phyloP scores from a whole-genome alignment of 1,139 yeast genomes.

The Suhomyces bribrorum region DNA sequence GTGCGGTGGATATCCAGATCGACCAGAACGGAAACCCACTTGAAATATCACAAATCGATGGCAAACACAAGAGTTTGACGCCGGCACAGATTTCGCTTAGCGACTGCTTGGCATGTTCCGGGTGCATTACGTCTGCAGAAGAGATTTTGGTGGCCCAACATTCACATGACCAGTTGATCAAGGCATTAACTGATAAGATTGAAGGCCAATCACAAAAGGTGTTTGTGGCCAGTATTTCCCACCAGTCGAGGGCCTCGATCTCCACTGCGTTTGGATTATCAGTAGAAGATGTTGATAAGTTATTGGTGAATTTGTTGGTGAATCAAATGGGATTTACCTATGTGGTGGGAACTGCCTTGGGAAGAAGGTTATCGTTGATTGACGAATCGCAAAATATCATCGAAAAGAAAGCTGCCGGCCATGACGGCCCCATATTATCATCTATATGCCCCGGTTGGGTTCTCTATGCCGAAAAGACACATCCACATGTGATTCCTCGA shows the following conservation, averaged over 20 bases:
- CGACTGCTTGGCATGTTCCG: conserved; percentile 96
- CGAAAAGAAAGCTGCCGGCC: conserved; percentile 20
- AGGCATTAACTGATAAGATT: conserved; percentile 46
- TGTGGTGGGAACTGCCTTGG: conserved; percentile 83
- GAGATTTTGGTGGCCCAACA: conserved; percentile 90
- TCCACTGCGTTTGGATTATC: conserved; percentile 65
- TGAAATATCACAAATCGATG: conserved; percentile 66
- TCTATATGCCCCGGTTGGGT: conserved; percentile 97
- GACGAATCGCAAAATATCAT: conserved; percentile 57
- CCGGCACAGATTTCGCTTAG: conserved; percentile 88
- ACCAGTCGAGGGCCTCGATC: conserved; percentile 81
- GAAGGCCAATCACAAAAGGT: conserved; percentile 27
- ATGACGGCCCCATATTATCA: conserved; percentile 52
- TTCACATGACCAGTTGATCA: conserved; percentile 75
- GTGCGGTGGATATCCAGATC: conserved; percentile 62
- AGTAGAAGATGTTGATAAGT: conserved; percentile 59
- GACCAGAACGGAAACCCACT: conserved; percentile 67
- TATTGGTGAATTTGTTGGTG: conserved; percentile 58
- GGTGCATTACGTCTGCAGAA: conserved; percentile 96
- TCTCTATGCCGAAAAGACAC: conserved; percentile 92
- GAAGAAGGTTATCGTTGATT: conserved; percentile 69
- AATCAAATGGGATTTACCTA: conserved; percentile 67
- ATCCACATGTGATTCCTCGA: conserved; percentile 72
- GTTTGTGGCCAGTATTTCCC: conserved; percentile 81
- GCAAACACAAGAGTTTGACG: conserved; percentile 51